Base-by-base conservation (phyloP, 768 basidiomycete genomes). In the Mycena metata region DNA sequence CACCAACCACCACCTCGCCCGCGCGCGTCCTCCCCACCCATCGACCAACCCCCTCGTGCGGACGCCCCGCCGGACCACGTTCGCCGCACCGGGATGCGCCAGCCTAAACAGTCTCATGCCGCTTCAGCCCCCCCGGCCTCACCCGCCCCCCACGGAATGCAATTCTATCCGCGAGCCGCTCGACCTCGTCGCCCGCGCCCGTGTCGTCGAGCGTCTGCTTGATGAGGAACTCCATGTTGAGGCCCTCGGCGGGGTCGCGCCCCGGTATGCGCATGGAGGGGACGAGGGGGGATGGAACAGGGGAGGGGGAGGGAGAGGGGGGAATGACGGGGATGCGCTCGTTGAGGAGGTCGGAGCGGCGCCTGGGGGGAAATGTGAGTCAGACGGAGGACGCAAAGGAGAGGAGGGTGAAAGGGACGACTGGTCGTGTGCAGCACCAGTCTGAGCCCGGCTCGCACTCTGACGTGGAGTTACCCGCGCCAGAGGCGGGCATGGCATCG, bases 331-430 rank as follows among this genome's bases (percentile, higher is more conserved):
- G 93, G 21, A 95, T 78, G 63, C 91, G 90, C 76, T 94, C 93
- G 79, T 95, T 95, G 54, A 84, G 82, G 26, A 91, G 74, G 79
- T 94, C 93, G 41, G 89, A 88, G 23, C 88, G 88, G 58, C 93
- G 93, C 42, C 91, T 92, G 73, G 2, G 21, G n/a, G n/a, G 15
- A 58, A 7, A 26, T 5, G 21, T 26, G 6, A 54, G 30, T 5
- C 36, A 43, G 26, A 30, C 11, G 55, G n/a, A 16, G 21, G 47
- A n/a, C 12, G 13, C 46, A 43, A 42, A 26, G 23, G 41, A 42
- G 47, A 49, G 36, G 54, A 58, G 39, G 59, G 19, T 64, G 49
- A 52, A 30, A 52, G 23, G 55, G 2, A 10, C 39, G 39, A 39
- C 39, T 39, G 39, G 39, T 39, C 4, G 39, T 39, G 39, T 39